Evolutionary conservation across 2,329 filamentous ascomycete species (phyloP).

Genomic region (Paramyrothecium sp.): DNA sequence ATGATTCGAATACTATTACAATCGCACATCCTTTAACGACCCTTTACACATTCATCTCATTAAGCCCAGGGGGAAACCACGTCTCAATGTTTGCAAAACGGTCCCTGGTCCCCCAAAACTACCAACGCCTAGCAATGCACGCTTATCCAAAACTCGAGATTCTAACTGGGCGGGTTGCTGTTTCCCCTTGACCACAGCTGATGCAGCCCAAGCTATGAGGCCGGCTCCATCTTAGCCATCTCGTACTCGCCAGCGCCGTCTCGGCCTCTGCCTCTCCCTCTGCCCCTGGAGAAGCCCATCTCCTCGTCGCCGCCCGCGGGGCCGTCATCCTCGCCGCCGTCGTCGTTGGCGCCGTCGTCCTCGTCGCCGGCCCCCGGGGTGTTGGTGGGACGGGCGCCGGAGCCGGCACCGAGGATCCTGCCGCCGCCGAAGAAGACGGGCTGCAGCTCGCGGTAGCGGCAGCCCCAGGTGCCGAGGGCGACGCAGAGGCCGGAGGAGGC

Average conservation of each 20-base stretch:
- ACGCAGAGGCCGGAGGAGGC: conserved; percentile 43
- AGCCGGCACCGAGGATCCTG: conserved; percentile 29
- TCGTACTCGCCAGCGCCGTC: conserved; percentile 63
- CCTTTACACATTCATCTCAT: no score
- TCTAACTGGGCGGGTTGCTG: conserved; percentile 5
- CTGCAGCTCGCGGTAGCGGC: conserved; percentile 82
- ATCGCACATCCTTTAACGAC: no score
- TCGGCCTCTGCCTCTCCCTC: conserved; percentile 50
- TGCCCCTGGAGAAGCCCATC: conserved; percentile 47
- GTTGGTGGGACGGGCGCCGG: conserved; percentile 12
- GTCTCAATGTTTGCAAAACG: conserved; percentile 1
- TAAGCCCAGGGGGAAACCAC: no score
- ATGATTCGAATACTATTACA: no score
- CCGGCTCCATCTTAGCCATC: conserved; percentile 55
- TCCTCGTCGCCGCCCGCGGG: conserved; percentile 40
- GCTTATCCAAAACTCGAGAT: conserved; percentile 25
- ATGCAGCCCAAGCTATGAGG: neutral
- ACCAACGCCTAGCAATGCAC: conserved; percentile 33
- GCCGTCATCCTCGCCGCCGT: conserved; percentile 16
- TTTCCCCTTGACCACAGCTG: neutral
- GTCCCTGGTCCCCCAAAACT: conserved; percentile 1
- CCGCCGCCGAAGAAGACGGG: conserved; percentile 83
- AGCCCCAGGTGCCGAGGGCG: conserved; percentile 81
- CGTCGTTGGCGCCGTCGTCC: conserved; percentile 10
- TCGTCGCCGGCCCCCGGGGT: conserved; percentile 7